Evolutionary conservation across 1,284 basidiomycete genomes (phyloP).

Genomic region (Veloporphyrellus conicus): DNA sequence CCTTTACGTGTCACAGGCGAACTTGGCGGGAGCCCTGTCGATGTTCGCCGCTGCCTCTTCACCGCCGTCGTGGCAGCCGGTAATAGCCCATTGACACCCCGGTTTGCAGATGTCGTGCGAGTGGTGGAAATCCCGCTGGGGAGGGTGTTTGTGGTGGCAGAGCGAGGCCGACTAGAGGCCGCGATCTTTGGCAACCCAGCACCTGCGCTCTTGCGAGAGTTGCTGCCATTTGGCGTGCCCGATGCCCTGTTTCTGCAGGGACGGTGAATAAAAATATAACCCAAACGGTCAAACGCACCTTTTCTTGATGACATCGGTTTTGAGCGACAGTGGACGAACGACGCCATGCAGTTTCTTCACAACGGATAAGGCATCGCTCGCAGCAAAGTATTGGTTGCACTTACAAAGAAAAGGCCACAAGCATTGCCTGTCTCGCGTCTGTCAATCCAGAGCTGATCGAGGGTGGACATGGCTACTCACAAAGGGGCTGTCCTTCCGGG

Average conservation of each 20-base stretch:
- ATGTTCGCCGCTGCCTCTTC: slow-evolving; percentile 77
- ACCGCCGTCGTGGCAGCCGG: slow-evolving; percentile 45
- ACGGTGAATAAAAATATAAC: slow-evolving; percentile 6
- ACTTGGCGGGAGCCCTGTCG: slow-evolving; percentile 45
- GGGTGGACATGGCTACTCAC: slow-evolving; percentile 41
- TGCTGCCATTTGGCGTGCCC: slow-evolving; percentile 55
- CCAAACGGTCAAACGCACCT: slow-evolving; percentile 45
- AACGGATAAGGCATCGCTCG: slow-evolving; percentile 15
- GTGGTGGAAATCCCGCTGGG: slow-evolving; percentile 43
- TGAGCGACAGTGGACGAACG: slow-evolving; percentile 86
- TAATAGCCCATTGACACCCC: slow-evolving; percentile 26
- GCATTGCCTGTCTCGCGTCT: slow-evolving; percentile 57
- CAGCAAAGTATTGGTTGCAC: slow-evolving; percentile 34
- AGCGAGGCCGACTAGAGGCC: slow-evolving; percentile 49
- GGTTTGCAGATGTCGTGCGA: slow-evolving; percentile 37
- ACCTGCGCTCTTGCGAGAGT: slow-evolving; percentile 55
- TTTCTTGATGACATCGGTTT: slow-evolving; percentile 98
- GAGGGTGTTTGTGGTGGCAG: slow-evolving; percentile 55
- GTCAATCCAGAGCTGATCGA: slow-evolving; percentile 7
- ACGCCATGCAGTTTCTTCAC: slow-evolving; percentile 90
- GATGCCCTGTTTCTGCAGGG: slow-evolving; percentile 70
- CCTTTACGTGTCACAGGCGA: slow-evolving; percentile 37
- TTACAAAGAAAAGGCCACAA: slow-evolving; percentile 85
- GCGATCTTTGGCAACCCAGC: slow-evolving; percentile 65
- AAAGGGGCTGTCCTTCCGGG: slow-evolving; percentile 91